Percentiles rank a stretch among this genome's conserved stretches.
Evolutionary conservation across 2,329 filamentous ascomycete genomes (phyloP).

Genomic region (Penicillium sp.): DNA sequence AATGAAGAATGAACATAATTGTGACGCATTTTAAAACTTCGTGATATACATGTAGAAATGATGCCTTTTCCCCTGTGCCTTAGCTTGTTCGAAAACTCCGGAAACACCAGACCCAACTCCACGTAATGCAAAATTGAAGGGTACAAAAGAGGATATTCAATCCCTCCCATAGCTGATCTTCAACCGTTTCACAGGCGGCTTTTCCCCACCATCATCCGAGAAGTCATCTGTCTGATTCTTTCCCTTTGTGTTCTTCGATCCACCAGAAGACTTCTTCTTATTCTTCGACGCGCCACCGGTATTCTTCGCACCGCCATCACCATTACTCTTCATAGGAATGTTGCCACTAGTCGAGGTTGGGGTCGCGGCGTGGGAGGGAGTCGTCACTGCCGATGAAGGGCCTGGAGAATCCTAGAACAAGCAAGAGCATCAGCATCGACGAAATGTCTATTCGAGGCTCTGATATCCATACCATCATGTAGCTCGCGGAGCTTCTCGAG

Average conservation of each 20-base stretch:
- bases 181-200: constrained; percentile 40
- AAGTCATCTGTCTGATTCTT: constrained; percentile 30
- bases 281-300: constrained; percentile 34
- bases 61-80: not conserved
- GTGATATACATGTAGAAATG: constrained; percentile 4
- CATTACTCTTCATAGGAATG: constrained; percentile 25
- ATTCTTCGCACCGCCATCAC: constrained; percentile 15
- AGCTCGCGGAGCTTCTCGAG: constrained; percentile 46
- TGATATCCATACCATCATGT: constrained; percentile 35
- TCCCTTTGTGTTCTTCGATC: constrained; percentile 26
- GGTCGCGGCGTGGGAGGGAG: constrained; percentile 45
- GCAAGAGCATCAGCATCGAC: not conserved
- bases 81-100: not conserved
- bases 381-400: constrained; percentile 44
- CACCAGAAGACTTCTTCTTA: constrained; percentile 39
- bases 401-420: constrained; percentile 38
- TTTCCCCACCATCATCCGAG: constrained; percentile 35
- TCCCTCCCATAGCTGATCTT: constrained; percentile 46
- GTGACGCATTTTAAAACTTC: not conserved
- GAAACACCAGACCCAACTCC: not conserved
- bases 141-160: constrained; percentile 15
- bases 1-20: not conserved
- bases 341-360: constrained; percentile 38
- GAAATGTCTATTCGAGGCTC: not conserved
- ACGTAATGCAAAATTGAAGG: not conserved